phyloP scores from a whole-genome alignment of 441 rosid genomes.

The Pelargonium myrrhifolium region DNA sequence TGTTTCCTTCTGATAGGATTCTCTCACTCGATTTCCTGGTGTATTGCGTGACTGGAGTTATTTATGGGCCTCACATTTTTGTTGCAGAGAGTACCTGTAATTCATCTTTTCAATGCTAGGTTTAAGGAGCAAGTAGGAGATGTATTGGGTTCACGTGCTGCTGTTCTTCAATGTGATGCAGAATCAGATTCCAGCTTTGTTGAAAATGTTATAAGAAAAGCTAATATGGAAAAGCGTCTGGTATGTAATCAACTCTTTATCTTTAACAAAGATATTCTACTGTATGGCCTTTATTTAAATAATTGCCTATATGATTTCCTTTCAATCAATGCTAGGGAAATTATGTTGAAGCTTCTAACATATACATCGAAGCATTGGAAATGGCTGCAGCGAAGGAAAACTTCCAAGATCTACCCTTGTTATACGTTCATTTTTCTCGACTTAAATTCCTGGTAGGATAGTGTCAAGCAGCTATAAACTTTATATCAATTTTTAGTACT shows the following conservation, averaged over 20 bases:
- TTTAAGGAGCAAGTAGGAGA: slow-evolving; percentile 70
- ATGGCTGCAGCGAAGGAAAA: slow-evolving; percentile 37
- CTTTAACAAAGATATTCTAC: slow-evolving; percentile 2
- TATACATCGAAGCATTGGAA: slow-evolving; percentile 57
- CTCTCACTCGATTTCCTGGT: slow-evolving; percentile 23
- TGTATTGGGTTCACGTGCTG: slow-evolving; percentile 48
- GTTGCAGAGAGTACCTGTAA: slow-evolving; percentile 53
- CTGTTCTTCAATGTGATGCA: slow-evolving; percentile 38
- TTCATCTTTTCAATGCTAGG: slow-evolving; percentile 66
- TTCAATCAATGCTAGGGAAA: slow-evolving; percentile 50
- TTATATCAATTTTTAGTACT: not conserved
- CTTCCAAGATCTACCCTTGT: slow-evolving; percentile 35
- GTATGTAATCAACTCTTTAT: slow-evolving; percentile 30
- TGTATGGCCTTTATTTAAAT: slow-evolving; percentile 11
- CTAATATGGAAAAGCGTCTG: slow-evolving; percentile 89
- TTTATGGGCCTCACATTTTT: slow-evolving; percentile 29
- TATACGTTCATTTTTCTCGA: slow-evolving; percentile 62
- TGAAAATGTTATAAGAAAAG: slow-evolving; percentile 48
- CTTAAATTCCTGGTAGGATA: slow-evolving; percentile 56
- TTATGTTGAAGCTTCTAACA: slow-evolving; percentile 44
- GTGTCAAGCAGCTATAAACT: not conserved
- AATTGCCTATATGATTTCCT: slow-evolving; percentile 17
- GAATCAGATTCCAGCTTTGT: slow-evolving; percentile 53
- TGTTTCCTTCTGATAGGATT: slow-evolving; percentile 19
- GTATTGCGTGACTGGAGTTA: slow-evolving; percentile 19